Evolutionary conservation across 257 asterid genomes (phyloP), one percentile per base, ranked within the genome.

Genomic region (Voacanga thouarsii): DNA sequence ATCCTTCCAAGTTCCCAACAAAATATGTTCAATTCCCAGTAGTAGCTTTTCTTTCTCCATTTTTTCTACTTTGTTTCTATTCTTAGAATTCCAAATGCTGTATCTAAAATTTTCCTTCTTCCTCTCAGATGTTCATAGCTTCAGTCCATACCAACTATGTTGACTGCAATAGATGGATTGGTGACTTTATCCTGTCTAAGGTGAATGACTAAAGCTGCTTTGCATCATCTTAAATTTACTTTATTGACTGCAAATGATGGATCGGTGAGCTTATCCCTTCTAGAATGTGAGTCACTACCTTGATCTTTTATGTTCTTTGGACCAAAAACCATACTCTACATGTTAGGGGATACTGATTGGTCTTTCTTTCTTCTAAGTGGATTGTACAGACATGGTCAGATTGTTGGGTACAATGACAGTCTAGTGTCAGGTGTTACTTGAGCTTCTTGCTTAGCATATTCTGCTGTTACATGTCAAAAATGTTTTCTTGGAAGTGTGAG

Each of bases 11-110:
- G 84, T 96, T 96, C 80, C 99, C 99, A 1, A 93, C 99, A 30
- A 96, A 96, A 93, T 90, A 93, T 73, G 98, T 96, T 71, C 97
- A 96, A 81, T 92, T 96, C 84, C 99, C 99, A 12, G 98, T 96
- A 63, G 97, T 88, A 37, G 23, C 76, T 60, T n/a, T 71, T 77
- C 45, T 49, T 76, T 67, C 57, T 45, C 71, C 71, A 44, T 51
- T 67, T 28, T 28, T 77, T 65, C 3, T 53, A 33, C 30, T 75
- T 68, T 74, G 28, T 75, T 43, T 61, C 56, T 61, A 49, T 55
- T 21, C 65, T 24, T 39, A 41, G 71, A 45, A 33, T 78, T 77
- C 57, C 37, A 24, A 74, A 5, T 64, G 37, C 23, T 71, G 69
- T 80, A 77, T 77, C 74, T 82, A 79, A 79, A 65, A 33, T 64